Evolutionary conservation across 768 basidiomycete genomes (phyloP).

Genomic region (Agrocybe praecox): DNA sequence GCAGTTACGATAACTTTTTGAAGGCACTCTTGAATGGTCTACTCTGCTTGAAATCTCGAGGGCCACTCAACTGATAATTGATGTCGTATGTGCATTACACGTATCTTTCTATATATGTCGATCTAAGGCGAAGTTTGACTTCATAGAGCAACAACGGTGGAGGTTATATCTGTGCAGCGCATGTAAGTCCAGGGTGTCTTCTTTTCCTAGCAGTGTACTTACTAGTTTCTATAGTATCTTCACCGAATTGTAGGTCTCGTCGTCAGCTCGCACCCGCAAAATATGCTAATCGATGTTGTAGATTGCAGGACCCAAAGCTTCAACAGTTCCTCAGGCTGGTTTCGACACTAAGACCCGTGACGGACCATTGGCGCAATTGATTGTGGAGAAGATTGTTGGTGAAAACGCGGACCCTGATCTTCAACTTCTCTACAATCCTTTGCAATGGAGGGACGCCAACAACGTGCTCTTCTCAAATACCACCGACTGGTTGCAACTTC

Average conservation of each 20-base stretch:
- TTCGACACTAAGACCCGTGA: slow-evolving; percentile 52
- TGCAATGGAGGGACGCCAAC: slow-evolving; percentile 47
- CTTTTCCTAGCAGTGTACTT: not conserved
- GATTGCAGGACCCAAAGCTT: slow-evolving; percentile 56
- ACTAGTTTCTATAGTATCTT: slow-evolving; percentile 36
- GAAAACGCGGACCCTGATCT: slow-evolving; percentile 44
- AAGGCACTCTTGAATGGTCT: slow-evolving; percentile 47
- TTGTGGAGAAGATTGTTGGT: slow-evolving; percentile 44
- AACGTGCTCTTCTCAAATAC: slow-evolving; percentile 38
- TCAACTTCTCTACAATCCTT: slow-evolving; percentile 49
- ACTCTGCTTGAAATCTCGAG: slow-evolving; percentile 46
- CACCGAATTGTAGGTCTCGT: slow-evolving; percentile 42
- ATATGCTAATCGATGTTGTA: slow-evolving; percentile 17
- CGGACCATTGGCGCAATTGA: slow-evolving; percentile 52
- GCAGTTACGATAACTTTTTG: slow-evolving; percentile 40
- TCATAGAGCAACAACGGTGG: slow-evolving; percentile 51
- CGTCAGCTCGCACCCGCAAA: not conserved
- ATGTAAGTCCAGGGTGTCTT: slow-evolving; percentile 40
- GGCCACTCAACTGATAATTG: slow-evolving; percentile 59
- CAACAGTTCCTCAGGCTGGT: slow-evolving; percentile 59
- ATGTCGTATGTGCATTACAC: slow-evolving; percentile 45
- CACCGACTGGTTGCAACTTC: slow-evolving; percentile 49
- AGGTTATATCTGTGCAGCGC: slow-evolving; percentile 60
- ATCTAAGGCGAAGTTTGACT: not conserved
- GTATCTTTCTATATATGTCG: not conserved